Base-by-base conservation (phyloP, 805 yeast species). In the Komagataella pseudopastoris region DNA sequence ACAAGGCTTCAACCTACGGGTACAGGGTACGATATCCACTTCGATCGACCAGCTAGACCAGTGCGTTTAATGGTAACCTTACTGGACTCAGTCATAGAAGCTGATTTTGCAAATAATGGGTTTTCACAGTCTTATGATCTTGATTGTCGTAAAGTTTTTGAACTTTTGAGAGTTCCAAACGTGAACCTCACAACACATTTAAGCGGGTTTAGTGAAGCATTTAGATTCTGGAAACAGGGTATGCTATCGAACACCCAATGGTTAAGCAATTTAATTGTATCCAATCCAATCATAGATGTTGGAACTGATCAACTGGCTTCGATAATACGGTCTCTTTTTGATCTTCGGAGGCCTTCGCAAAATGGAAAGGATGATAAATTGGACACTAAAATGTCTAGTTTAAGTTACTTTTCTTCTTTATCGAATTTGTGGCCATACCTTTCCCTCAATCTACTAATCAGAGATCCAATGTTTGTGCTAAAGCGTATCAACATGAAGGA, bases 21-120 rank as follows among this genome's bases (percentile, higher is more conserved):
- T 52, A 67, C 80, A 1, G 81, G 82, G 2, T 77, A 64, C 55
- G 77, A 76, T 45, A 56, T 77, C 10, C 53, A 64, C 16, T 77
- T 68, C 51, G 60, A 60, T 3, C 64, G 65, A 36, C 60, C 63
- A 4, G 80, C 76, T 51, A 63, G 60, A 17, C 81, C 81, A 1
- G 58, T 68, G 23, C 72, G 70, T 49, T 51, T 67, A 23, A 30
- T 30, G 39, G 8, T 30, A 10, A 7, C 39, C 39, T 8, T 30
- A 30, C 39, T 30, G 14, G 39, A 30, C 4, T 30, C 39, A 30
- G 39, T 30, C 4, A 30, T 30, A 10, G 39, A 30, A 30, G 39
- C 39, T 14, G 39, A 30, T 30, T 30, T 30, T 30, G 39, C 39
- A 14, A 30, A 30, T 30, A 30, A 12, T 4, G 14, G 4, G 10